A percentile compares a stretch with the other conserved stretches of the same genome.
Conservation (phyloP, 2,329 filamentous ascomycete species). For the Pseudopithomyces chartarum region DNA sequence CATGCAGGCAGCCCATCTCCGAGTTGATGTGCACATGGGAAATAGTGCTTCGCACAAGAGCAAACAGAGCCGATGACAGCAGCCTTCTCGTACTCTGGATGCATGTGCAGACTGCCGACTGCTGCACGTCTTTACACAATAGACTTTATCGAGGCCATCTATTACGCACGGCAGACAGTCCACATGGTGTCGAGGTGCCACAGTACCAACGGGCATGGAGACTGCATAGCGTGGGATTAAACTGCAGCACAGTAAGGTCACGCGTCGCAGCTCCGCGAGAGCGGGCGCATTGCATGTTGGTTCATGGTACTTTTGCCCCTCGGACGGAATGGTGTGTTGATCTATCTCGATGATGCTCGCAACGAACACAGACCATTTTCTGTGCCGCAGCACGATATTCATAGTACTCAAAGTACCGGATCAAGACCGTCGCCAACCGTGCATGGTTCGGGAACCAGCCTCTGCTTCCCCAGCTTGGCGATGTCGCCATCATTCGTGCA, state of each 20-base stretch:
- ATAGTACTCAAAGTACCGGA: not conserved
- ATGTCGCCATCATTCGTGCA: constrained; percentile 5
- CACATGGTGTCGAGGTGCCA: constrained; percentile 1
- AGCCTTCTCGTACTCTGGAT: too few relatives aligned
- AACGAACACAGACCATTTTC: not conserved
- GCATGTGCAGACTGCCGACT: not conserved
- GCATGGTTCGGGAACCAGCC: constrained; percentile 1
- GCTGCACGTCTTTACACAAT: not conserved
- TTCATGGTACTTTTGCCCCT: not conserved
- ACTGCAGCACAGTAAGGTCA: not conserved
- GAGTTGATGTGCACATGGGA: not conserved
- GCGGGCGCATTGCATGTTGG: not conserved
- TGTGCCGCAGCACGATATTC: constrained; percentile 2
- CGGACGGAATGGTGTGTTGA: not conserved
- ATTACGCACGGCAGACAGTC: constrained; percentile 1
- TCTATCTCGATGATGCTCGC: not conserved
- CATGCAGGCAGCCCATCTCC: not conserved
- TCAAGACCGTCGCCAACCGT: not conserved
- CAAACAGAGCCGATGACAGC: too few relatives aligned
- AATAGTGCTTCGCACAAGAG: too few relatives aligned
- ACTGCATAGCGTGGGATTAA: not conserved
- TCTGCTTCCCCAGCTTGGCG: constrained; percentile 4
- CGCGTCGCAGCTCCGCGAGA: not conserved
- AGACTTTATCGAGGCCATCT: not conserved
- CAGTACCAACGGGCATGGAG: not conserved